Evolutionary conservation across 176 grass and related monocot species (phyloP).

Genomic region (Lolium multiflorum): DNA sequence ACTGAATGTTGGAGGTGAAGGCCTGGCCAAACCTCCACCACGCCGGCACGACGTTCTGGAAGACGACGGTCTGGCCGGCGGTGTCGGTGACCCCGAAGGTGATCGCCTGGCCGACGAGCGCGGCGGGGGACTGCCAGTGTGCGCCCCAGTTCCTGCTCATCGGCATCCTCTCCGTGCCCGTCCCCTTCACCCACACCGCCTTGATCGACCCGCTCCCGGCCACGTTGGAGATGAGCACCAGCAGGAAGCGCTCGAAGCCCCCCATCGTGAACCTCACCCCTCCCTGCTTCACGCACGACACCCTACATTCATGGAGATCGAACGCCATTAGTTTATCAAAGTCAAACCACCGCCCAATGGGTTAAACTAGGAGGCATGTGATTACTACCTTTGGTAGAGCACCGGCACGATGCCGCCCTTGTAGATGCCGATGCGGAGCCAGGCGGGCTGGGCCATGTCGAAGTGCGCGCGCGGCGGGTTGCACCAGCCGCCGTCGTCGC

Average conservation of each 20-base stretch:
- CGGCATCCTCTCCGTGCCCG: slow-evolving; percentile 54
- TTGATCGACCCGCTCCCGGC: slow-evolving; percentile 55
- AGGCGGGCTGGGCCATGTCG: slow-evolving; percentile 72
- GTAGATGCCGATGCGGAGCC: slow-evolving; percentile 58
- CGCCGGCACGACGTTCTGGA: slow-evolving; percentile 53
- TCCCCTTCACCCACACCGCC: slow-evolving; percentile 72
- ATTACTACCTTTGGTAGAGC: slow-evolving; percentile 66
- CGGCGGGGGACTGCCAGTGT: slow-evolving; percentile 76
- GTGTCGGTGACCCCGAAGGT: slow-evolving; percentile 69
- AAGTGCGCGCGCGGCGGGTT: slow-evolving; percentile 75
- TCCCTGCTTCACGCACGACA: slow-evolving; percentile 72
- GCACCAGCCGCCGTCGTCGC: slow-evolving; percentile 74
- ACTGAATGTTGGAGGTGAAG: slow-evolving; percentile 47
- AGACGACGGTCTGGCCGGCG: slow-evolving; percentile 62
- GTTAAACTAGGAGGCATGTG: not conserved
- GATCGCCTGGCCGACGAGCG: slow-evolving; percentile 65
- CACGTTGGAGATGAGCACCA: slow-evolving; percentile 85
- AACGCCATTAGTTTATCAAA: too few relatives aligned
- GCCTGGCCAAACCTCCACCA: slow-evolving; percentile 75
- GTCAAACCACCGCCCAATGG: slow-evolving; percentile 34
- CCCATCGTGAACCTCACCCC: slow-evolving; percentile 76
- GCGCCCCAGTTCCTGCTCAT: slow-evolving; percentile 88
- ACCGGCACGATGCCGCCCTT: slow-evolving; percentile 68
- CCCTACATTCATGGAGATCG: not conserved
- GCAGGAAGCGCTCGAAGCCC: slow-evolving; percentile 82